Base-by-base conservation (phyloP, 495 filamentous ascomycete species). In the Talaromyces trachyspermus region DNA sequence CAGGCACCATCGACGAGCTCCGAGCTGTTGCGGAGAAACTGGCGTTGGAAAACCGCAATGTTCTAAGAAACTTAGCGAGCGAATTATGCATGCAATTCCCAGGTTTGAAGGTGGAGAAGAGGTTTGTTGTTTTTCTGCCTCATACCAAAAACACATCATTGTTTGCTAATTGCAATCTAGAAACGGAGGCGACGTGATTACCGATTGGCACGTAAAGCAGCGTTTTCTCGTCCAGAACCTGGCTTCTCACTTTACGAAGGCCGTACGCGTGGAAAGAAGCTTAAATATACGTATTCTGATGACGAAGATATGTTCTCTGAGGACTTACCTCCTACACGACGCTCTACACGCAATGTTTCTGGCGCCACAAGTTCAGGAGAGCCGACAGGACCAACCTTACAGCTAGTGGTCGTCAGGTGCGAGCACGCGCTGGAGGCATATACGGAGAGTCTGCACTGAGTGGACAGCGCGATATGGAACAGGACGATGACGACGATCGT, bases 71-170 rank as follows among this genome's bases (percentile, higher is more conserved):
- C 72, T 98, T 20, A 83, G 85, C 48, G 80, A 84, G 48, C 83
- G 76, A 57, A 95, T 98, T 49, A 58, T 69, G n/a, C 72, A 74
- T 52, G 88, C 88, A 5, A 84, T 97, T 36, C 88, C 91, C 24
- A 80, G 88, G n/a, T 96, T 98, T 56, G 92, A 97, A 61, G 87
- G 86, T 19, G 87, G 86, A 22, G 91, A 97, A 66, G 88, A 94
- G 66, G 87, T 88, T 75, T 52, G 73, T 63, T 18, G 5, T 32
- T 27, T 26, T 23, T 18, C 22, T 15, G 20, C 19, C 2, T n/a
- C n/a, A n/a, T n/a, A n/a, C n/a, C n/a, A n/a, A n/a, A n/a, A n/a
- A n/a, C n/a, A n/a, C n/a, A n/a, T n/a, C 7, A 14, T 8, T 29
- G 10, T 25, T 33, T 10, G 22, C 23, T 17, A 36, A 14, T 37